phyloP scores from a whole-genome alignment of 306 rosid genomes.

The Prunus kanzakura region DNA sequence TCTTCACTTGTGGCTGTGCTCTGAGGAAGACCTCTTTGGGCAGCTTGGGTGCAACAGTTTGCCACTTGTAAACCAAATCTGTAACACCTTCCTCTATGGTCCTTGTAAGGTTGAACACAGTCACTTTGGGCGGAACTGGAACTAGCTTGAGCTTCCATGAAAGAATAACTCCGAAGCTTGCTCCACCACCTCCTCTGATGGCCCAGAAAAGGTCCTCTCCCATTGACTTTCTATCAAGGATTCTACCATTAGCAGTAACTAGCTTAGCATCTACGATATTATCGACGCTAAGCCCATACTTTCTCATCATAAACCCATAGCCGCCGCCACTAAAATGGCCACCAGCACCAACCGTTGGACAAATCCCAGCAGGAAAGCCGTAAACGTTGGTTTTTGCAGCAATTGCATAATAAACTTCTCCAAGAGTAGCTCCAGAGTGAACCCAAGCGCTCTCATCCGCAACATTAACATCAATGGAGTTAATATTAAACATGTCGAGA shows the following conservation, averaged over 20 bases:
- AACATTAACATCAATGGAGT: constrained; percentile 30
- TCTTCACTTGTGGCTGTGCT: neutral
- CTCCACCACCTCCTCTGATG: constrained; percentile 77
- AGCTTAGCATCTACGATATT: constrained; percentile 52
- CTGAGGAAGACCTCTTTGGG: constrained; percentile 20
- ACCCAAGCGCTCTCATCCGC: constrained; percentile 51
- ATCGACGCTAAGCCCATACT: constrained; percentile 62
- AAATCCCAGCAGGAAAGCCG: constrained; percentile 71
- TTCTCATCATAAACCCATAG: constrained; percentile 62
- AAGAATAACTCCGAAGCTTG: constrained; percentile 53
- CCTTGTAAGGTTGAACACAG: constrained; percentile 41
- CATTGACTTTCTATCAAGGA: constrained; percentile 58
- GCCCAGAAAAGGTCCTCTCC: constrained; percentile 83
- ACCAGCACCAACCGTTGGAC: constrained; percentile 13
- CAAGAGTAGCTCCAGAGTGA: constrained; percentile 58
- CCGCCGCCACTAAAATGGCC: constrained; percentile 60
- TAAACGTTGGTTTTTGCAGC: constrained; percentile 38
- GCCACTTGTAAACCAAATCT: constrained; percentile 22
- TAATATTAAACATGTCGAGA: constrained; percentile 39
- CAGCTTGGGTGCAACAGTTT: constrained; percentile 10
- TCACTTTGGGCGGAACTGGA: constrained; percentile 52
- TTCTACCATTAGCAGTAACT: constrained; percentile 44
- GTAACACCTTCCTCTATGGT: constrained; percentile 49
- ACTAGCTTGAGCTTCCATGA: constrained; percentile 63
- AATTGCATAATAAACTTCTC: constrained; percentile 59